Evolutionary conservation across 352 stramenopile species (phyloP).

Genomic region (Phytophthora brassicae): DNA sequence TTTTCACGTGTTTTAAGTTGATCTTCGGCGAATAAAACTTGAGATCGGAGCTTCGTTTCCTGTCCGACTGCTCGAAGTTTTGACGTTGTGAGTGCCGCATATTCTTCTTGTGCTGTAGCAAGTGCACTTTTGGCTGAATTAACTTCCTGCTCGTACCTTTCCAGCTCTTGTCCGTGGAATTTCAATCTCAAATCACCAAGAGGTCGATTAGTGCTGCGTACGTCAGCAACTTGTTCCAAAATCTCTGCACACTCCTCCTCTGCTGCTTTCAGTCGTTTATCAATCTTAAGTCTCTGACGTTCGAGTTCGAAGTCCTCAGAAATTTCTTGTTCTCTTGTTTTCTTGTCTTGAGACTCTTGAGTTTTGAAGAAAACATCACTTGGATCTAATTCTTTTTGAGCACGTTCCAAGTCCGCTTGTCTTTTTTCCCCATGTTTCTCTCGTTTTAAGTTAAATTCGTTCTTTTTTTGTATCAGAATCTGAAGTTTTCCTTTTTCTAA

Average conservation of each 20-base stretch:
- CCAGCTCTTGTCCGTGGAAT: slow-evolving; percentile 67
- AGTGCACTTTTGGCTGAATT: slow-evolving; percentile 50
- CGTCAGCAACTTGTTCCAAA: slow-evolving; percentile 37
- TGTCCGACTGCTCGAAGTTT: slow-evolving; percentile 49
- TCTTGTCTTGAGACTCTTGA: slow-evolving; percentile 61
- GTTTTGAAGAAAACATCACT: slow-evolving; percentile 80
- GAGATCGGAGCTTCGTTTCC: slow-evolving; percentile 59
- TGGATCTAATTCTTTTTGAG: slow-evolving; percentile 73
- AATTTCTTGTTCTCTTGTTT: slow-evolving; percentile 49
- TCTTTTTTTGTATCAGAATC: slow-evolving; percentile 46
- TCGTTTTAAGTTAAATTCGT: slow-evolving; percentile 47
- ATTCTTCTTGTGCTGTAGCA: slow-evolving; percentile 62
- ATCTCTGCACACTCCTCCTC: slow-evolving; percentile 37
- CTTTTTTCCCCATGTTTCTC: slow-evolving; percentile 68
- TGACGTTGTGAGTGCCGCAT: slow-evolving; percentile 52
- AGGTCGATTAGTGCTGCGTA: slow-evolving; percentile 47
- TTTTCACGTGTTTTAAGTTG: slow-evolving; percentile 70
- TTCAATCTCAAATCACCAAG: slow-evolving; percentile 50
- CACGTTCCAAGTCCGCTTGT: slow-evolving; percentile 59
- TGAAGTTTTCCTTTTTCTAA: slow-evolving; percentile 66
- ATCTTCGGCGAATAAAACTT: slow-evolving; percentile 73
- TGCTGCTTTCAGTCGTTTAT: slow-evolving; percentile 44
- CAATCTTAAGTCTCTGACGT: slow-evolving; percentile 44
- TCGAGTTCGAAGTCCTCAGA: slow-evolving; percentile 59
- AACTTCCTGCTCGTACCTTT: slow-evolving; percentile 47